Base-by-base conservation (phyloP, 1,139 yeast genomes). In the Hansenula sp. region DNA sequence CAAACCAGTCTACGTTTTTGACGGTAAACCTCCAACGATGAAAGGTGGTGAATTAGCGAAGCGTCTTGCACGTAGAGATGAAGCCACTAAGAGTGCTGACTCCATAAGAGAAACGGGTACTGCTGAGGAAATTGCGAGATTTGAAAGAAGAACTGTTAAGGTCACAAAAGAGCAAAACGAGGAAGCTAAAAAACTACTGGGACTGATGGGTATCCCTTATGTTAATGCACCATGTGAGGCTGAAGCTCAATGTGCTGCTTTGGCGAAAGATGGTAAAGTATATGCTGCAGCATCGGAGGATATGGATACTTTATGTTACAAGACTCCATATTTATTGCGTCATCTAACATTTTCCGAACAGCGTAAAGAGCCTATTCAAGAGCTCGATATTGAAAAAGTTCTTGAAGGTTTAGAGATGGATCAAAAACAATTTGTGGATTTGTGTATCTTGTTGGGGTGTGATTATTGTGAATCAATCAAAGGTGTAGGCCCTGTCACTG, bases 241-340 rank as follows among this genome's bases (percentile, higher is more conserved):
- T 0, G 99, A 93, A 62, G 96, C 99, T 0, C 98, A 93, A 59
- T 93, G 99, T 70, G 99, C 99, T 0, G 95, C 82, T 52, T 68
- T 93, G 46, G 97, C 98, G 2, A 78, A 81, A 48, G 79, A 81
- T 15, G 97, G 96, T 5, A 84, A 84, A 59, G 98, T 93, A 0
- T 93, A 82, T 62, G 99, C 96, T 12, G 96, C 99, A 2, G 99
- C 98, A 1, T 87, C 96, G 3, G 99, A 93, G 63, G 99, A 93
- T 77, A 93, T 93, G 99, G 99, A 93, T 66, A 94, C 99, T 0
- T 66, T 93, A 46, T 93, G 98, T 59, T 93, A 93, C 62, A 82
- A 81, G 44, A 88, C 98, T 2, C 95, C 96, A 2, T 80, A 70
- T 48, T 68, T 93, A 46, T 71, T 93, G 50, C 77, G 99, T 54